Conservation (phyloP, 768 basidiomycete genomes). For the Collybiopsis luxurians region DNA sequence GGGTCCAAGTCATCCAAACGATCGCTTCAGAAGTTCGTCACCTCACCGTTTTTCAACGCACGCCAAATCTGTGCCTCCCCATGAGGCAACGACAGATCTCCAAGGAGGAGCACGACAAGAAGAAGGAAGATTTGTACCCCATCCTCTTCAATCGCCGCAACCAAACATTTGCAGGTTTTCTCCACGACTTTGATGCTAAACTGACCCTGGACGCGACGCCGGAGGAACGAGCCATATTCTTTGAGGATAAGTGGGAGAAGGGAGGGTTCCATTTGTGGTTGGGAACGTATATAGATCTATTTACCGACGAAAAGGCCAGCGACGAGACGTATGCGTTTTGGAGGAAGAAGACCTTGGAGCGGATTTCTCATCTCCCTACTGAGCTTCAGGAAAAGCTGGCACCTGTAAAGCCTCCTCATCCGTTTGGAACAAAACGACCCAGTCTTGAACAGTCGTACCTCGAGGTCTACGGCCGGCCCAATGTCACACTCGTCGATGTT, state of each 20-base stretch:
- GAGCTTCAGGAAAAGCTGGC: constrained; percentile 6
- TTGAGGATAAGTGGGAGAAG: constrained; percentile 11
- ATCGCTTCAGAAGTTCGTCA: not conserved
- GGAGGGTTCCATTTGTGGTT: constrained; percentile 12
- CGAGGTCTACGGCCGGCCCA: constrained; percentile 6
- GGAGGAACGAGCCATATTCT: constrained; percentile 10
- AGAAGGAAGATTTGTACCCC: not conserved
- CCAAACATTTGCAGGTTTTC: constrained; percentile 7
- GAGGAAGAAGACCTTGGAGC: constrained; percentile 1
- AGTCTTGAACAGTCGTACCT: constrained; percentile 6
- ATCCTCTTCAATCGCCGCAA: not conserved
- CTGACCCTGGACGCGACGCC: constrained; percentile 1
- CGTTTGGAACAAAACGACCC: constrained; percentile 4
- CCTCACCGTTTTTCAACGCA: constrained; percentile 15
- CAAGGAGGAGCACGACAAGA: not conserved
- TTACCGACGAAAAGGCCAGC: not conserved
- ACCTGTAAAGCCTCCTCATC: constrained; percentile 4
- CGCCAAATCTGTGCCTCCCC: constrained; percentile 4
- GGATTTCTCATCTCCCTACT: not conserved
- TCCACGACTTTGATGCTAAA: not conserved
- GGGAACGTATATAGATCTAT: constrained; percentile 4
- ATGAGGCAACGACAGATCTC: constrained; percentile 1
- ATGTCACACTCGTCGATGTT: constrained; percentile 8
- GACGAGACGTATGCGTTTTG: constrained; percentile 8
- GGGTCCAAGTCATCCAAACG: constrained; percentile 13